phyloP scores from a whole-genome alignment of 306 rosid species.

The Trifolium subterraneum region DNA sequence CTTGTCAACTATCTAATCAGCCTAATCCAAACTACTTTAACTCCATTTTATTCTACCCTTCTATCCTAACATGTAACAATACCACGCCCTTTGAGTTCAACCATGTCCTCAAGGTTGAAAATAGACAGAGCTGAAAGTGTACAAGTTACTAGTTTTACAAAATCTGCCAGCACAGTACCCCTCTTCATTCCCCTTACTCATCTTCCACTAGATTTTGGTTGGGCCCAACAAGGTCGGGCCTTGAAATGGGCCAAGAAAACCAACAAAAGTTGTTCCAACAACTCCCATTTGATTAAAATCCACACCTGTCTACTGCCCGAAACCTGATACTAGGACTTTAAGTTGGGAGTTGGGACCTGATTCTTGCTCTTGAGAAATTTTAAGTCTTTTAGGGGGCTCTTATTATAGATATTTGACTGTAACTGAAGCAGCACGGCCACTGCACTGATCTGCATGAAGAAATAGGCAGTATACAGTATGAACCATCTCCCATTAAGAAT shows the following conservation, averaged over 20 bases:
- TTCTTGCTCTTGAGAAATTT: neutral
- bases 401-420: neutral
- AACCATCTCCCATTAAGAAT: neutral
- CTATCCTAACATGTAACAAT: conserved; percentile 2
- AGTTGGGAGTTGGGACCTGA: neutral
- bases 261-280: neutral
- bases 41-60: neutral
- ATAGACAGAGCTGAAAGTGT: neutral
- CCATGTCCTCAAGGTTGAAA: neutral
- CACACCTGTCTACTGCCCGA: neutral
- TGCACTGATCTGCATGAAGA: neutral
- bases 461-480: neutral
- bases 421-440: neutral
- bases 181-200: conserved; percentile 5
- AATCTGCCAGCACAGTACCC: conserved; percentile 2
- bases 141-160: neutral
- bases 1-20: neutral
- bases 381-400: neutral
- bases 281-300: conserved; percentile 2
- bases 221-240: neutral
- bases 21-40: neutral
- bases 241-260: neutral
- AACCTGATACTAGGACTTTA: neutral
- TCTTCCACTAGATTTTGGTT: neutral
- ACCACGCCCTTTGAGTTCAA: conserved; percentile 7